Conservation (phyloP, 2,329 filamentous ascomycete genomes). For the Aspergillus unguis region DNA sequence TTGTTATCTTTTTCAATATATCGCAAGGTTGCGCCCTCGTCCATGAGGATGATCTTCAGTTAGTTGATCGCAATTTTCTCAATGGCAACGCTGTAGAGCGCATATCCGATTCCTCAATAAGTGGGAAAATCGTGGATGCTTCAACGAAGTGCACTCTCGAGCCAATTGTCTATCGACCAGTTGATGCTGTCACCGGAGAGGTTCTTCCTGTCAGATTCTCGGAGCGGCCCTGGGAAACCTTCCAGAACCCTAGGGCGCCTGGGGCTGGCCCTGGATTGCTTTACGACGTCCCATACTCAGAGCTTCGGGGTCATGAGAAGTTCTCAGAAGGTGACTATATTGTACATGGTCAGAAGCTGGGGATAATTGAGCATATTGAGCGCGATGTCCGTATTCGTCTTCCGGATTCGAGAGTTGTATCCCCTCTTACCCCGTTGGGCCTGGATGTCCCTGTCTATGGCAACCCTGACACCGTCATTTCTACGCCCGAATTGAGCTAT, state of each 20-base stretch:
- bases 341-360: constrained; percentile 56
- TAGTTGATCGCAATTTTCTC: constrained; percentile 47
- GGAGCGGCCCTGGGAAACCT: constrained; percentile 7
- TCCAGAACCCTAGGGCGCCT: neutral
- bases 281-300: constrained; percentile 42
- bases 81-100: too few species aligned
- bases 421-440: constrained; percentile 47
- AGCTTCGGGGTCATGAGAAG: constrained; percentile 46
- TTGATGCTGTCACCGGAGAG: constrained; percentile 23
- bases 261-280: constrained; percentile 26
- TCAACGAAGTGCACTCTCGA: constrained; percentile 46
- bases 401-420: constrained; percentile 53
- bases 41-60: constrained; percentile 44
- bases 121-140: constrained; percentile 53
- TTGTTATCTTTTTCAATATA: constrained; percentile 42
- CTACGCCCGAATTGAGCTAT: neutral
- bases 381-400: constrained; percentile 52
- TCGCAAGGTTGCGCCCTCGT: constrained; percentile 43
- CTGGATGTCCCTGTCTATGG: constrained; percentile 37
- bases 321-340: constrained; percentile 52
- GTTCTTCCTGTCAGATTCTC: constrained; percentile 21
- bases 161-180: constrained; percentile 24
- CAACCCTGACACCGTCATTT: constrained; percentile 21
- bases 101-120: constrained; percentile 34
- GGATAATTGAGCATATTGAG: constrained; percentile 49